Base-by-base conservation (phyloP, 1,139 yeast genomes). In the Candida dubliniensis region DNA sequence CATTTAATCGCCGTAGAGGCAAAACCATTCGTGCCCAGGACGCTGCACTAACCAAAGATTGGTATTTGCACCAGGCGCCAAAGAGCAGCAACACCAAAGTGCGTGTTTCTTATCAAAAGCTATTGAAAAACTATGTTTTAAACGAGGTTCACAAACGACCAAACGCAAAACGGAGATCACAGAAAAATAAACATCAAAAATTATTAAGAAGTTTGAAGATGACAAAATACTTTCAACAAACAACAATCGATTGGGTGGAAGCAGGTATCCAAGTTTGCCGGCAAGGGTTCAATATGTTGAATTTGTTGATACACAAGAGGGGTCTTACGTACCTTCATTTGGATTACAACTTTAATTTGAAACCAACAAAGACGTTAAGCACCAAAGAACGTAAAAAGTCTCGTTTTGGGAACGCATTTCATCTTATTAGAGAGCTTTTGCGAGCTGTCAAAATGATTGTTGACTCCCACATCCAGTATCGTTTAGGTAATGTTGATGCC, bases 331-430 rank as follows among this genome's bases (percentile, higher is more conserved):
- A 90, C 59, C 69, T 95, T 48, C 99, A 95, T 68, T 71, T 95
- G 51, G 99, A 95, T 62, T 93, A 90, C 65, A 95, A 95, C 61
- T 95, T 93, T 70, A 95, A 95, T 60, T 69, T 95, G 58, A 95
- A 95, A 63, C 99, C 99, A 5, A 93, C 96, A 2, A 93, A 93
- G 63, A 93, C 99, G 0, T 72, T 95, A 49, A 91, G 98, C 0
- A 95, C 99, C 0, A 95, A 95, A 59, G 99, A 95, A 61, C 78
- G 99, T 50, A 95, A 95, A 64, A 84, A 91, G 56, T 91, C 98
- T 1, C 77, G 99, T 52, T 93, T 95, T 65, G 99, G 99, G 52
- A 87, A 91, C 63, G 96, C 99, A 0, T 95, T 95, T 67, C 99
- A 95, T 64, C 66, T 95, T 43, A 87, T 91, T 61, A 77, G 99